These are phyloP conservation scores for Buddleja alternifolia DNA, from an alignment of 257 asterid species.

Conservation along the genomic window DNA sequence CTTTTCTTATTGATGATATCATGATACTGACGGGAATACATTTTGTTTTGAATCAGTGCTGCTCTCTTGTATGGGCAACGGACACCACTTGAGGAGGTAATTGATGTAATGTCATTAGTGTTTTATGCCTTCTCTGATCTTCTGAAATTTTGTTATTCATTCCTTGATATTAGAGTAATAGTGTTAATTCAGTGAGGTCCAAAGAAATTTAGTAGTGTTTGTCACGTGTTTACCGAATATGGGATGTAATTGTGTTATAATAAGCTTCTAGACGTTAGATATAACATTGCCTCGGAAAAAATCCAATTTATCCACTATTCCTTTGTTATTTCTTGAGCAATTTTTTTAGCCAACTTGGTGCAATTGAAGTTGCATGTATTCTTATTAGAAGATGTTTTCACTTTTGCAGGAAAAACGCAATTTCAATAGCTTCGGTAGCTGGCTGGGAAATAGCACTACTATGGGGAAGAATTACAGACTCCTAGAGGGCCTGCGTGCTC, in stretches of 20 bases:
- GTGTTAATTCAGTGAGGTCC: too few relatives aligned
- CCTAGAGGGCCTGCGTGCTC: conserved; percentile 89
- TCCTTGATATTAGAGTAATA: too few relatives aligned
- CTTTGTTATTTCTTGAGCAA: conserved; percentile 6
- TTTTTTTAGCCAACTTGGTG: not conserved
- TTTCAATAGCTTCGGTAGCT: conserved; percentile 95
- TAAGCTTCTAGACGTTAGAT: not conserved
- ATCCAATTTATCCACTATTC: not conserved
- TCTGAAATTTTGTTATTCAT: too few relatives aligned
- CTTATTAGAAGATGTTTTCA: conserved; percentile 16
- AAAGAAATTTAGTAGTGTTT: too few relatives aligned
- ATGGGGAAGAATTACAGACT: conserved; percentile 83
- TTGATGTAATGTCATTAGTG: too few relatives aligned
- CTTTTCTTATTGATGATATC: not conserved
- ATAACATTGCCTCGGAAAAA: not conserved
- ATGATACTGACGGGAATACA: conserved; percentile 23
- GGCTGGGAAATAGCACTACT: conserved; percentile 98
- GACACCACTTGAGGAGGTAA: conserved; percentile 83
- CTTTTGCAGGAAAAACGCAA: conserved; percentile 87
- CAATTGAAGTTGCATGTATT: not conserved
- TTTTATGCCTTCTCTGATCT: too few relatives aligned
- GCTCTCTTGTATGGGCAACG: conserved; percentile 91
- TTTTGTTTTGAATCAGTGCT: conserved; percentile 57
- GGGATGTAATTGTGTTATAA: not conserved
- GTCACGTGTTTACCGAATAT: not conserved